These are phyloP conservation scores for Podospora tetraspora DNA, from an alignment of 495 filamentous ascomycete genomes.

Conservation along the genomic window DNA sequence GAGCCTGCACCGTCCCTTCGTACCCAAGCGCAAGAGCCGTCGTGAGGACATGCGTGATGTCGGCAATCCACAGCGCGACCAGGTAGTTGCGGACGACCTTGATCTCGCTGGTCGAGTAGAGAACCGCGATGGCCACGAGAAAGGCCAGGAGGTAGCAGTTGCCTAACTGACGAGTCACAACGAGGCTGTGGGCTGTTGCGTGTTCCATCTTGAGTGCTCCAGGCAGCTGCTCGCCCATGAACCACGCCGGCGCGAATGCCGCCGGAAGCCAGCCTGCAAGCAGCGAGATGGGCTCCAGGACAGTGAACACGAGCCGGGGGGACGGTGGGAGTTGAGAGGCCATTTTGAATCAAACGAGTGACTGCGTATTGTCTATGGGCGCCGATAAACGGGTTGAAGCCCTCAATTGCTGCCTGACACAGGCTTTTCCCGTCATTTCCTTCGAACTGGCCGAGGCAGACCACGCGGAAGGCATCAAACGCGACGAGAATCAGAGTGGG, in stretches of 20 bases:
- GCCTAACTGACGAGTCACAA: conserved; percentile 51
- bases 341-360: conserved; percentile 32
- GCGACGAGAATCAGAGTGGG: not conserved
- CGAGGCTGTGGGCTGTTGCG: conserved; percentile 23
- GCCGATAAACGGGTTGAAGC: not conserved
- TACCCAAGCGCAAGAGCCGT: conserved; percentile 56
- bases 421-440: too few relatives aligned
- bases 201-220: conserved; percentile 8
- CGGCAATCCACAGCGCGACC: conserved; percentile 57
- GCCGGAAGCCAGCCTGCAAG: conserved; percentile 53
- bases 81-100: conserved; percentile 65
- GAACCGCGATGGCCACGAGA: conserved; percentile 53
- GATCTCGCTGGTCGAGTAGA: conserved; percentile 58
- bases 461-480: not conserved
- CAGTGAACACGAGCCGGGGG: conserved; percentile 51
- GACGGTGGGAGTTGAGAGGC: conserved; percentile 46
- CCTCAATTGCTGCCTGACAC: too few relatives aligned
- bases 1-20: conserved; percentile 47
- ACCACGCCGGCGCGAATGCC: conserved; percentile 51
- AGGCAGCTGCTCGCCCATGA: conserved; percentile 56
- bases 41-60: conserved; percentile 64
- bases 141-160: conserved; percentile 65
- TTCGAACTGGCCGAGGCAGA: not conserved
- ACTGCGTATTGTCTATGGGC: not conserved
- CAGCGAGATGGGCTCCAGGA: conserved; percentile 66